Conservation (phyloP, 495 filamentous ascomycete genomes). For the Lophium mytilinum region DNA sequence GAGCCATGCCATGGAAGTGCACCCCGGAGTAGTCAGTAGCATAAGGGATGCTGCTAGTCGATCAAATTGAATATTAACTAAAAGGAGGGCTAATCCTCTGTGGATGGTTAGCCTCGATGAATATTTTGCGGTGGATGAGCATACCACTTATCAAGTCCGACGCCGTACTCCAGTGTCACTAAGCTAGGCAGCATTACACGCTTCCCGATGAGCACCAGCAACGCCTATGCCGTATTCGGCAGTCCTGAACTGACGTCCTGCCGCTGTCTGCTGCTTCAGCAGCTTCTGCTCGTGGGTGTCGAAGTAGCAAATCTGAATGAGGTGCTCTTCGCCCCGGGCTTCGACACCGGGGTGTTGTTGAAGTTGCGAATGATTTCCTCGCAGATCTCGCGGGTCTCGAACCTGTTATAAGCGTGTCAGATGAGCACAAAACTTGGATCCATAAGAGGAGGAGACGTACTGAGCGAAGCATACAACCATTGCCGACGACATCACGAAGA, state of each 20-base stretch:
- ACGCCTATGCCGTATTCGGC: slow-evolving; percentile 78
- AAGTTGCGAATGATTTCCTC: slow-evolving; percentile 78
- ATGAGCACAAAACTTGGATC: neutral
- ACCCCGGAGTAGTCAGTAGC: too few relatives aligned
- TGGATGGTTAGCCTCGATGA: too few relatives aligned
- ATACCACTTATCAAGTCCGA: too few relatives aligned
- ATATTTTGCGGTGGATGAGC: too few relatives aligned
- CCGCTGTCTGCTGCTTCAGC: slow-evolving; percentile 87
- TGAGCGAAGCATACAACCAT: slow-evolving; percentile 96
- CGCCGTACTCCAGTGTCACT: too few relatives aligned
- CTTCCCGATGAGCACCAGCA: slow-evolving; percentile 39
- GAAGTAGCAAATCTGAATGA: slow-evolving; percentile 89
- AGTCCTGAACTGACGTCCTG: slow-evolving; percentile 84
- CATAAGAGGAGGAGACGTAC: slow-evolving; percentile 41
- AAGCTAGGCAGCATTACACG: too few relatives aligned
- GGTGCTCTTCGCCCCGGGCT: slow-evolving; percentile 63
- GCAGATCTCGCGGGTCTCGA: slow-evolving; percentile 79
- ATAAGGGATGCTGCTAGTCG: too few relatives aligned
- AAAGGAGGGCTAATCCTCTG: too few relatives aligned
- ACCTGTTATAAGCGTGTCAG: slow-evolving; percentile 43
- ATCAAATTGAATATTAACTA: too few relatives aligned
- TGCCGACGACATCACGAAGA: slow-evolving; percentile 76
- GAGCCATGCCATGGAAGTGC: too few relatives aligned
- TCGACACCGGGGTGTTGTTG: slow-evolving; percentile 53
- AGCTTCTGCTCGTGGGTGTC: slow-evolving; percentile 94